These are phyloP conservation scores for Thraustotheca clavata DNA, from an alignment of 352 stramenopile genomes.

Conservation along the genomic window DNA sequence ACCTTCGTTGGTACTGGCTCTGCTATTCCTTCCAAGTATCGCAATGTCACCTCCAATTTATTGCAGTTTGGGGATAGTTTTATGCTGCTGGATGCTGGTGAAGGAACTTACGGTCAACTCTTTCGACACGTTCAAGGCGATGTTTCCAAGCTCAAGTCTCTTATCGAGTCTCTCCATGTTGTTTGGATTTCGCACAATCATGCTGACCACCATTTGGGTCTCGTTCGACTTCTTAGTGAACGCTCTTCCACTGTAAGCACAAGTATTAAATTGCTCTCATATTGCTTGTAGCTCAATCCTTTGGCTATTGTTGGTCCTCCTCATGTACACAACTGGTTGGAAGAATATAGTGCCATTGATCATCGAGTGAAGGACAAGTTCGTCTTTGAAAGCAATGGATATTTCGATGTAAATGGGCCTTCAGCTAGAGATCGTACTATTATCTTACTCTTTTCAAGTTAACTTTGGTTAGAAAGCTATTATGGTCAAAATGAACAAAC, in stretches of 20 bases:
- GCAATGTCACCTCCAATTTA: slow-evolving; percentile 96
- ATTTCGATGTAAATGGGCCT: slow-evolving; percentile 50
- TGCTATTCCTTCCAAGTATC: slow-evolving; percentile 96
- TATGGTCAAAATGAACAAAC: slow-evolving; percentile 30
- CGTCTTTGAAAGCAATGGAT: slow-evolving; percentile 85
- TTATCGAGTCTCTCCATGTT: slow-evolving; percentile 73
- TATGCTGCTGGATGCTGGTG: slow-evolving; percentile 94
- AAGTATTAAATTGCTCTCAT: not conserved
- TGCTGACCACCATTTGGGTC: slow-evolving; percentile 95
- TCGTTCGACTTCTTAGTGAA: slow-evolving; percentile 85
- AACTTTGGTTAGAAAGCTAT: slow-evolving; percentile 1
- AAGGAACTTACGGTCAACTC: slow-evolving; percentile 94
- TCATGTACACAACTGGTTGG: slow-evolving; percentile 83
- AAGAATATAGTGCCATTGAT: slow-evolving; percentile 85
- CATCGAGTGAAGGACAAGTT: slow-evolving; percentile 71
- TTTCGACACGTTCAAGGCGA: slow-evolving; percentile 48
- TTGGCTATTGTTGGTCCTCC: slow-evolving; percentile 91
- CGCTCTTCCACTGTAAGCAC: slow-evolving; percentile 27
- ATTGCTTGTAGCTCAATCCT: slow-evolving; percentile 28
- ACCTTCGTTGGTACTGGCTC: slow-evolving; percentile 96
- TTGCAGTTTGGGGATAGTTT: slow-evolving; percentile 43
- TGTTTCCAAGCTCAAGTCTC: slow-evolving; percentile 30
- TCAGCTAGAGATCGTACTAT: not conserved
- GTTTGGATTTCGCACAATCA: slow-evolving; percentile 98
- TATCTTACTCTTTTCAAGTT: not conserved